A percentile compares a stretch with the other conserved stretches of the same genome.
These are phyloP conservation scores for Gentiana dahurica DNA, from an alignment of 257 asterid species.

Conservation along the genomic window DNA sequence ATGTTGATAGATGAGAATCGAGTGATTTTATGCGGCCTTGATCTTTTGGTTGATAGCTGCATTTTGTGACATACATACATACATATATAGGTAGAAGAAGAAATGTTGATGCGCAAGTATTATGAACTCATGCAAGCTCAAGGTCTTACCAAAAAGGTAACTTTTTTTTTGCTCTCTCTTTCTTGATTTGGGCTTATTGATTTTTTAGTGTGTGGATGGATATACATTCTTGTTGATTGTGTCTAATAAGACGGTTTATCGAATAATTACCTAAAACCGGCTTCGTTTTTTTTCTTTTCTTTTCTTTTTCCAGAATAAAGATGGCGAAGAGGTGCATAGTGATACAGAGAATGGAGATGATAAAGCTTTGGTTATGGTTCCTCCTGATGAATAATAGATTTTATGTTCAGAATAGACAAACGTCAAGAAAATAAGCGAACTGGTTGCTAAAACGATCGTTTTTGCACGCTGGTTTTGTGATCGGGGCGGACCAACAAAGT, in stretches of 20 bases:
- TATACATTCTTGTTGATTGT: not conserved
- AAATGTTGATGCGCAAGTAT: slow-evolving; percentile 86
- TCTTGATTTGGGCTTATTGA: not conserved
- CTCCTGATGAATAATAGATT: slow-evolving; percentile 7
- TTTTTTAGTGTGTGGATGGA: not conserved
- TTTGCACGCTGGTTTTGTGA: not conserved
- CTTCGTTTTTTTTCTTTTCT: not conserved
- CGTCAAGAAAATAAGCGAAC: not conserved
- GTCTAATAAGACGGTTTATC: not conserved
- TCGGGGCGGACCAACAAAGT: too few species aligned
- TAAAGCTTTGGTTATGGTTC: slow-evolving; percentile 13
- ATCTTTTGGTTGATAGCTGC: too few species aligned
- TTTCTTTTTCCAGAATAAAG: slow-evolving; percentile 31
- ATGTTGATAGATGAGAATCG: too few species aligned
- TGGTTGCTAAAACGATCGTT: not conserved
- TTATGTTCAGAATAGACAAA: too few species aligned
- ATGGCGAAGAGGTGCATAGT: slow-evolving; percentile 6
- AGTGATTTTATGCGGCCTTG: too few species aligned
- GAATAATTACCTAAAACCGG: too few species aligned
- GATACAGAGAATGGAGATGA: slow-evolving; percentile 20
- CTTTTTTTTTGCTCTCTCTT: not conserved
- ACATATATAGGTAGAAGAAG: slow-evolving; percentile 69
- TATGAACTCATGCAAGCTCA: slow-evolving; percentile 71
- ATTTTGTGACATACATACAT: too few species aligned
- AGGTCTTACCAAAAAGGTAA: slow-evolving; percentile 43